Percentiles rank a stretch among this genome's conserved stretches.
Conservation (phyloP, 768 basidiomycete genomes). For the Mycena haematopus region DNA sequence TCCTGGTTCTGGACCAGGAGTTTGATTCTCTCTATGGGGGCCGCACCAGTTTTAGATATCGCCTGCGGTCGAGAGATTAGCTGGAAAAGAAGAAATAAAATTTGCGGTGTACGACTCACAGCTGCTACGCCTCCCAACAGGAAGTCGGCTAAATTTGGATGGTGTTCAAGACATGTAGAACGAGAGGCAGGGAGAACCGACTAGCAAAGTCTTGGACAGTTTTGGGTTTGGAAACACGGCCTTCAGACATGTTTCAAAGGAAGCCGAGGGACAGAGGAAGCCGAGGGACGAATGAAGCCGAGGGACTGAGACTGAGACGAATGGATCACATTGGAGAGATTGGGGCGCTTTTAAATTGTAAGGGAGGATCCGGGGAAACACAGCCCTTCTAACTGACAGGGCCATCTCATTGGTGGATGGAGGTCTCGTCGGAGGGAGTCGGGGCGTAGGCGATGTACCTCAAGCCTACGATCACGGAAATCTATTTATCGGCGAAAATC, state of each 20-base stretch:
- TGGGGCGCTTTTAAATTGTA: constrained; percentile 6
- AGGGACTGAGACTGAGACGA: too few relatives aligned
- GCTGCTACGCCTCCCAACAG: constrained; percentile 80
- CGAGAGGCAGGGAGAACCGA: constrained; percentile 37
- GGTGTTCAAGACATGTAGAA: constrained; percentile 24
- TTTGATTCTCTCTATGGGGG: constrained; percentile 91
- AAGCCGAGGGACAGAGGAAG: neutral
- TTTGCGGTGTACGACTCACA: constrained; percentile 41
- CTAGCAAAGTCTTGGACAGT: constrained; percentile 76
- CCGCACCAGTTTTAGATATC: constrained; percentile 86
- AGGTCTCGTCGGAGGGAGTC: constrained; percentile 16
- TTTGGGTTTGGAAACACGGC: constrained; percentile 44
- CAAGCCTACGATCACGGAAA: neutral
- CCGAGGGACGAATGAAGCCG: too few relatives aligned
- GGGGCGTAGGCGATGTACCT: neutral
- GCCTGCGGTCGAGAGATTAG: constrained; percentile 52
- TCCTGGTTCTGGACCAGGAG: constrained; percentile 87
- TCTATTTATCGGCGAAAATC: constrained; percentile 14
- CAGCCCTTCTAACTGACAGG: neutral
- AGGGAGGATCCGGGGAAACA: constrained; percentile 3
- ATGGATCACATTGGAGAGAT: too few relatives aligned
- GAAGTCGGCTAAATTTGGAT: constrained; percentile 59
- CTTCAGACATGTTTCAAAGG: constrained; percentile 16
- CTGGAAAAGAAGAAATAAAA: neutral
- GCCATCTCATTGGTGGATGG: constrained; percentile 10